These are phyloP conservation scores for Pseudonitzschia multiseries DNA, from an alignment of 108 stramenopile species.

Conservation along the genomic window DNA sequence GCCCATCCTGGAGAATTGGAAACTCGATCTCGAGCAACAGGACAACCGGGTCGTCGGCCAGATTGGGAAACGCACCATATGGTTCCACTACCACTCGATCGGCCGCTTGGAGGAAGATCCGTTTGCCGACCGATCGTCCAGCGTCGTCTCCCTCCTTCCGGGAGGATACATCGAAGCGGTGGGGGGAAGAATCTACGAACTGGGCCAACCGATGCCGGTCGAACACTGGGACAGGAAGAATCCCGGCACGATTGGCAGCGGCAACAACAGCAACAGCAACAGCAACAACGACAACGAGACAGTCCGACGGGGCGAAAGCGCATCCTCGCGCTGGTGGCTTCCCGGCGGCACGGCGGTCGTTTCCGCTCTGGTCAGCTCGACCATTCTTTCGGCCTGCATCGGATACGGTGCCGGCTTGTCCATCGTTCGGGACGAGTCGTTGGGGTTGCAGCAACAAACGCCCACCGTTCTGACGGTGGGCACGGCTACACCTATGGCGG, in stretches of 20 bases:
- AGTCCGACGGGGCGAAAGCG: background rate
- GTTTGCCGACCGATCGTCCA: conserved; percentile 4
- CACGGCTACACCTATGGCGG: background rate
- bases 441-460: background rate
- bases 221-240: background rate
- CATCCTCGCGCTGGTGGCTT: conserved; percentile 10
- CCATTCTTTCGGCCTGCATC: conserved; percentile 35
- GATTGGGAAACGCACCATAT: conserved; percentile 16
- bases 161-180: conserved; percentile 37
- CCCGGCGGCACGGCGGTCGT: conserved; percentile 19
- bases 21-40: background rate
- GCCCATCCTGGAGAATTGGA: conserved; percentile 24
- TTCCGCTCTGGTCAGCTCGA: conserved; percentile 18
- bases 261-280: background rate
- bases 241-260: background rate
- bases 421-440: conserved; percentile 6
- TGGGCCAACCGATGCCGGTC: conserved; percentile 24
- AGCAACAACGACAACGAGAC: background rate
- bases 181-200: conserved; percentile 33
- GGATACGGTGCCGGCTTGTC: conserved; percentile 34
- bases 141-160: background rate
- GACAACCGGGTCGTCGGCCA: conserved; percentile 4
- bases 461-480: background rate
- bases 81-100: conserved; percentile 25
- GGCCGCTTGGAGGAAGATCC: conserved; percentile 21